These are phyloP conservation scores for Ophiostoma sp. DNA, from an alignment of 2,329 filamentous ascomycete species.

Conservation along the genomic window DNA sequence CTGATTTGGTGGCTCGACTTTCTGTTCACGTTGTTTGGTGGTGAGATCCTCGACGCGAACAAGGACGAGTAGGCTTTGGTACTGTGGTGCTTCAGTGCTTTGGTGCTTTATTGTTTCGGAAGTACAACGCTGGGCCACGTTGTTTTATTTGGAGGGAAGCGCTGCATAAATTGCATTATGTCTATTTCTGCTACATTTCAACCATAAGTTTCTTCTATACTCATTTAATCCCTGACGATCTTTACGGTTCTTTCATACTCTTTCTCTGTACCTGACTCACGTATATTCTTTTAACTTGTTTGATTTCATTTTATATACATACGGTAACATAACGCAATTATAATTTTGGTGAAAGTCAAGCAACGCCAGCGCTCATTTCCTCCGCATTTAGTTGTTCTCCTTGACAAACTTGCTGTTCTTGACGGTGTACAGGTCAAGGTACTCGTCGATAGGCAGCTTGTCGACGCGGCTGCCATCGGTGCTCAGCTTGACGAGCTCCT, in stretches of 20 bases:
- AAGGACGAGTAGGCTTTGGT: conserved; percentile 45
- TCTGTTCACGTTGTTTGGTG: conserved; percentile 53
- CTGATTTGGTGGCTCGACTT: conserved; percentile 59
- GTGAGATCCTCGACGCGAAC: conserved; percentile 52
- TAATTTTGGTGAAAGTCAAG: background rate
- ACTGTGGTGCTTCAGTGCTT: background rate
- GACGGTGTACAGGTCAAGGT: conserved; percentile 74
- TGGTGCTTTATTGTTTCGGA: background rate
- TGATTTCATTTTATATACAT: background rate
- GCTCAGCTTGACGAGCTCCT: conserved; percentile 75
- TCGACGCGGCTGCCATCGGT: conserved; percentile 71
- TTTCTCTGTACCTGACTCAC: background rate
- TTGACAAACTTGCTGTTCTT: conserved; percentile 55
- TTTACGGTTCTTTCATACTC: background rate
- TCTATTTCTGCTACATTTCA: background rate
- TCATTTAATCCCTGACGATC: conserved; percentile 1
- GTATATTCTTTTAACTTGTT: background rate
- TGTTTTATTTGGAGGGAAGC: background rate
- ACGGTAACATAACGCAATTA: background rate
- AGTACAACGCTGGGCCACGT: background rate
- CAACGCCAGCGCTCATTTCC: background rate
- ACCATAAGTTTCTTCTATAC: background rate
- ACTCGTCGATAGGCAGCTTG: conserved; percentile 79
- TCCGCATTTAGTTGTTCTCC: conserved; percentile 25
- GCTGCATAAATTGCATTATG: background rate